A percentile compares a stretch with the other conserved stretches of the same genome.
Evolutionary conservation across 1,284 basidiomycete species (phyloP).

Genomic region (Mycena citricolor): DNA sequence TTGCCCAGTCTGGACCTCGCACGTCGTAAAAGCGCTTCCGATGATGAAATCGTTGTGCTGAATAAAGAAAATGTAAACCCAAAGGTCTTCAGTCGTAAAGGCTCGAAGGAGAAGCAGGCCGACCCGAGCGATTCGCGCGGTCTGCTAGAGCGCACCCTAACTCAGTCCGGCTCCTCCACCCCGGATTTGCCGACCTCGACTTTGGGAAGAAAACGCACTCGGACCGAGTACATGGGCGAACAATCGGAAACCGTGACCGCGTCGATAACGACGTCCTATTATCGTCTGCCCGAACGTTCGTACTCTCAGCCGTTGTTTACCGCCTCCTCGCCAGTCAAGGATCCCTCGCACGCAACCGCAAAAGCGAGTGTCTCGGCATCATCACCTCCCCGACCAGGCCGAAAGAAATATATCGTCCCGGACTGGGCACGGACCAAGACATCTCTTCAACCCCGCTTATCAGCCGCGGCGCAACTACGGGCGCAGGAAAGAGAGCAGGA

Average conservation of each 20-base stretch:
- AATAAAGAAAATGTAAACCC: conserved; percentile 70
- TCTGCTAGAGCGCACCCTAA: too few species aligned
- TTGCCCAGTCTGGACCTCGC: conserved; percentile 17
- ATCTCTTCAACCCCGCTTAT: conserved; percentile 57
- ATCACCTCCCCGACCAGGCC: conserved; percentile 37
- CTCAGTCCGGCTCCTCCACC: too few species aligned
- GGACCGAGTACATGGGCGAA: conserved; percentile 65
- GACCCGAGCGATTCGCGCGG: too few species aligned
- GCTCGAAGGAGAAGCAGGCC: conserved; percentile 33
- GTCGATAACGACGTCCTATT: conserved; percentile 27
- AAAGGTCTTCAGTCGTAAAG: conserved; percentile 40
- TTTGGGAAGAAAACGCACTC: conserved; percentile 59
- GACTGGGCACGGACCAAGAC: conserved; percentile 68
- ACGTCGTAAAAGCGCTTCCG: conserved; percentile 25
- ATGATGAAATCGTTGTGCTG: conserved; percentile 48
- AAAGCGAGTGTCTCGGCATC: conserved; percentile 33
- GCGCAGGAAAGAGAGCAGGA: conserved; percentile 29
- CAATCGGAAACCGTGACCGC: conserved; percentile 38
- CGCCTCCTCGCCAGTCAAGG: neutral
- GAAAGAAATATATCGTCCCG: conserved; percentile 56
- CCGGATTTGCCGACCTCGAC: too few species aligned
- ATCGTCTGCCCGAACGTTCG: conserved; percentile 23
- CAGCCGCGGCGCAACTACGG: conserved; percentile 43
- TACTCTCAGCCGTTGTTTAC: conserved; percentile 26
- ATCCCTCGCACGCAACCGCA: neutral